These are phyloP conservation scores for Verticillium nubilum DNA, from an alignment of 2,329 filamentous ascomycete species.

Conservation along the genomic window DNA sequence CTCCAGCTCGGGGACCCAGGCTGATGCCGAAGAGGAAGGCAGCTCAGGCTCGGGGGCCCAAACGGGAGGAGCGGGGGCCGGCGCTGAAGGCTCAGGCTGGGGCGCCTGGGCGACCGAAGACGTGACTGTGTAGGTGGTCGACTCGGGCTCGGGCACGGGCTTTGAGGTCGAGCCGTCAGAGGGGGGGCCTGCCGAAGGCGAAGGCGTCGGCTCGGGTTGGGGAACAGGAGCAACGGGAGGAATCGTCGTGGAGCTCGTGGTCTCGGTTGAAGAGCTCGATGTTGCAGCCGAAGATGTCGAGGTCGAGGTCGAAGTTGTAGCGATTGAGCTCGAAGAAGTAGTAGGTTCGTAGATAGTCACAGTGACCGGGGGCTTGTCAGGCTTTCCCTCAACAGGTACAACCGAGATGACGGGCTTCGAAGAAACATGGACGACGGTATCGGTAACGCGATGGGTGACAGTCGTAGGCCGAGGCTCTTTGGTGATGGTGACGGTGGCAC, in stretches of 20 bases:
- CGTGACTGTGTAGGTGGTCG: background rate
- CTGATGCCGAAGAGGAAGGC: background rate
- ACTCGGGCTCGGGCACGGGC: background rate
- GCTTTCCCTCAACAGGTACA: conserved; percentile 18
- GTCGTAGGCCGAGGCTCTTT: conserved; percentile 18
- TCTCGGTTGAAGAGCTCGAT: conserved; percentile 1
- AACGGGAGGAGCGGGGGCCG: background rate
- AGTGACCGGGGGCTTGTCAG: conserved; percentile 4
- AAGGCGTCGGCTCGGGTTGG: background rate
- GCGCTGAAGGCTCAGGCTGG: too few relatives aligned
- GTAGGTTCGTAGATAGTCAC: conserved; percentile 7
- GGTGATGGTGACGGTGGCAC: conserved; percentile 22
- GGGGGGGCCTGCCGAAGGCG: background rate
- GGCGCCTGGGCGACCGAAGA: background rate
- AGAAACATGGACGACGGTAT: conserved; percentile 17
- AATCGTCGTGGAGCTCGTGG: background rate
- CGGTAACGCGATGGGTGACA: conserved; percentile 20
- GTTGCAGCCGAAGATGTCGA: background rate
- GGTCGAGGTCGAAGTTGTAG: conserved; percentile 1
- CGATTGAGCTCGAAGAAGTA: too few relatives aligned
- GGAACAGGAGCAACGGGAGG: background rate
- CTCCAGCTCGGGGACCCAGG: background rate
- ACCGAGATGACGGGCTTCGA: conserved; percentile 19
- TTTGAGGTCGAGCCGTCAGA: background rate
- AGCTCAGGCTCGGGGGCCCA: background rate